These are phyloP conservation scores for Fusarium neocosmosporiellum DNA, from an alignment of 2,329 filamentous ascomycete species.

Conservation along the genomic window DNA sequence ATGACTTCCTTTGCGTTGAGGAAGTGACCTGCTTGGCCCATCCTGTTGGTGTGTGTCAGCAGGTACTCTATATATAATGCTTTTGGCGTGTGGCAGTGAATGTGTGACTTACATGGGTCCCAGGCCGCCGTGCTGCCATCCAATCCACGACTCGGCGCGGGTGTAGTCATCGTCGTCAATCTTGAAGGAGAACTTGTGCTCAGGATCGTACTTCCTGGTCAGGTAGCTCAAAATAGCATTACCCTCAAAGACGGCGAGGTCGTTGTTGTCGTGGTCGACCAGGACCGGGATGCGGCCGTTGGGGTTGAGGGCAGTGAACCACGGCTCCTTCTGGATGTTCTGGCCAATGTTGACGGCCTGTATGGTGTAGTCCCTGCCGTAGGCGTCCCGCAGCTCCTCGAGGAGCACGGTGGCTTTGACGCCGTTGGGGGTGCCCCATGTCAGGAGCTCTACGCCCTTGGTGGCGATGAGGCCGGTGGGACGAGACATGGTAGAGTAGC, in stretches of 20 bases:
- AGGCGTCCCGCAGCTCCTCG: slow-evolving; percentile 74
- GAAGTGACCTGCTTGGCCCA: slow-evolving; percentile 83
- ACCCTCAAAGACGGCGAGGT: slow-evolving; percentile 77
- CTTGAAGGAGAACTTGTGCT: slow-evolving; percentile 55
- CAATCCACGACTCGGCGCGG: slow-evolving; percentile 62
- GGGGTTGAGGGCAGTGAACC: slow-evolving; percentile 71
- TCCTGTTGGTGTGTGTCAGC: slow-evolving; percentile 58
- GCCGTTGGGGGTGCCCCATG: slow-evolving; percentile 65
- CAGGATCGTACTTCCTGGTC: slow-evolving; percentile 75
- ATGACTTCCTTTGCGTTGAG: slow-evolving; percentile 73
- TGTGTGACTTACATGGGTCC: slow-evolving; percentile 67
- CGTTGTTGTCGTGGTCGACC: slow-evolving; percentile 72
- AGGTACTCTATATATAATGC: background rate
- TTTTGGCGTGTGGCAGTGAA: background rate
- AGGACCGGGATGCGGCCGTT: slow-evolving; percentile 76
- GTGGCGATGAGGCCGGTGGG: slow-evolving; percentile 68
- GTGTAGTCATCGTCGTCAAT: slow-evolving; percentile 53
- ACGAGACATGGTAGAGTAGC: slow-evolving; percentile 42
- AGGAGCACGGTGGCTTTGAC: slow-evolving; percentile 70
- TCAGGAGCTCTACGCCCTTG: slow-evolving; percentile 74
- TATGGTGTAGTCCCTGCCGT: slow-evolving; percentile 69
- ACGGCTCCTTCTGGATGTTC: slow-evolving; percentile 74
- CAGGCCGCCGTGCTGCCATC: slow-evolving; percentile 79
- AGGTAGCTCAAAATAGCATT: slow-evolving; percentile 80
- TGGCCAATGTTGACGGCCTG: slow-evolving; percentile 69